Evolutionary conservation across 139 green algal species (phyloP), one percentile per base, ranked within the genome.

Genomic region (Asterochloris sp.): DNA sequence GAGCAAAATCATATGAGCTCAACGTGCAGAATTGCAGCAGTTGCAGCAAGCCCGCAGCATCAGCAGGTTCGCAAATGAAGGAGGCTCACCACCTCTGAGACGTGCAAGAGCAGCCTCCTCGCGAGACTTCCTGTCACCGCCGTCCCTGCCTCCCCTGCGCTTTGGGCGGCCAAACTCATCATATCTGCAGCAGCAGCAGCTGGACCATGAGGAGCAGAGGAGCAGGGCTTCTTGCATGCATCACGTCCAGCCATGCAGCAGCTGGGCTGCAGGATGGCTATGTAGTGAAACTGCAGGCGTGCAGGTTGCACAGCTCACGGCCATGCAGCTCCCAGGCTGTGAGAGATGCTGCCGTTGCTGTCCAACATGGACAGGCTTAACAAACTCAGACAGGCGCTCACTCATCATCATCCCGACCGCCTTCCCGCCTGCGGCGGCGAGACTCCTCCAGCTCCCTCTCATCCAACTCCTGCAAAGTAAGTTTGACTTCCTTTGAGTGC

Each of bases 141-240:
- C 69, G 17, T 62, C 62, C 10, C 84, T 61, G 69, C 86, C 82
- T n/a, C n/a, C n/a, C 82, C 91, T 92, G 80, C 90, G 89, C 87
- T 95, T 95, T 9, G 92, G 77, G 38, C 93, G 89, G 21, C 93
- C 93, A 89, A 94, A 96, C 85, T 96, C 93, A 76, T 96, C 93
- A 69, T 92, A 96, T 82, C 89, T 96, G 86, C 29, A 27, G 11
- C 66, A 76, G 21, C 62, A 27, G 54, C 26, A 83, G 47, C 19
- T 19, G 38, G 54, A 73, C 60, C 27, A 63, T 27, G 12, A 28
- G 64, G 15, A 16, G 16, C 16, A 69, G 64, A 24, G 16, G 15
- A 78, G 62, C 28, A 64, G 16, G 10, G 19, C 83, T 84, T 74
- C 74, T 87, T 79, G 15, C 60, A 12, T 12, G 29, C 38, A 60